These are phyloP conservation scores for Penicillium sp. DNA, from an alignment of 2,329 filamentous ascomycete genomes.

Conservation along the genomic window DNA sequence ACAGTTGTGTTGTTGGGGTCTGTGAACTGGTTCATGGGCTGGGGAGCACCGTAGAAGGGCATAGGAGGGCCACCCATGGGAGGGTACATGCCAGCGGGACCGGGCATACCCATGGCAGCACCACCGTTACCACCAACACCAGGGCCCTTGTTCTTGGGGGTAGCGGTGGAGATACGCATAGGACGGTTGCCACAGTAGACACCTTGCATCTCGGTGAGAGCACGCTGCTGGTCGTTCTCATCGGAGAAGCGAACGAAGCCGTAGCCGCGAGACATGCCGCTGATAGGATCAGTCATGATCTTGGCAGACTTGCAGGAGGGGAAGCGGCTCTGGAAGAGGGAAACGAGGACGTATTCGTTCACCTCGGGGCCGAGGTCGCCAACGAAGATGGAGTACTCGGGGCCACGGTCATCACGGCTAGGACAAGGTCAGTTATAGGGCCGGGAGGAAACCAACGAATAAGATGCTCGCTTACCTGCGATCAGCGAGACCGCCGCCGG, in stretches of 20 bases:
- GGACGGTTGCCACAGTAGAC: conserved; percentile 98
- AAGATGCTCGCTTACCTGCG: conserved; percentile 62
- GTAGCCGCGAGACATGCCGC: conserved; percentile 94
- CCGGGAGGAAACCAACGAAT: not conserved
- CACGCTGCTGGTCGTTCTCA: conserved; percentile 92
- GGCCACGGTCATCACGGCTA: conserved; percentile 84
- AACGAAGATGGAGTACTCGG: conserved; percentile 96
- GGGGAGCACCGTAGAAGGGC: conserved; percentile 63
- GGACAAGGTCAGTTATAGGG: conserved; percentile 4
- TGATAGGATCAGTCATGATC: conserved; percentile 99
- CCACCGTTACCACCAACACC: conserved; percentile 53
- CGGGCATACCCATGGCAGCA: conserved; percentile 51
- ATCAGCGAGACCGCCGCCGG: conserved; percentile 90
- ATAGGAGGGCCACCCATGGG: conserved; percentile 67
- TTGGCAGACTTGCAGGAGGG: conserved; percentile 98
- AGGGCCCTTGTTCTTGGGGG: conserved; percentile 80
- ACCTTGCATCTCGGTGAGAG: conserved; percentile 96
- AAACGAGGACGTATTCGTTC: conserved; percentile 96
- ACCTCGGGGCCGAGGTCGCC: conserved; percentile 97
- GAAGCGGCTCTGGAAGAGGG: conserved; percentile 94
- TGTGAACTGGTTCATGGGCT: conserved; percentile 99
- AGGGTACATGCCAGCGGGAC: conserved; percentile 62
- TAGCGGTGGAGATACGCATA: conserved; percentile 97
- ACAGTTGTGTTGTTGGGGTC: conserved; percentile 99
- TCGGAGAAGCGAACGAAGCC: conserved; percentile 97